phyloP scores from a whole-genome alignment of 257 asterid genomes.

The Phtheirospermum japonicum region DNA sequence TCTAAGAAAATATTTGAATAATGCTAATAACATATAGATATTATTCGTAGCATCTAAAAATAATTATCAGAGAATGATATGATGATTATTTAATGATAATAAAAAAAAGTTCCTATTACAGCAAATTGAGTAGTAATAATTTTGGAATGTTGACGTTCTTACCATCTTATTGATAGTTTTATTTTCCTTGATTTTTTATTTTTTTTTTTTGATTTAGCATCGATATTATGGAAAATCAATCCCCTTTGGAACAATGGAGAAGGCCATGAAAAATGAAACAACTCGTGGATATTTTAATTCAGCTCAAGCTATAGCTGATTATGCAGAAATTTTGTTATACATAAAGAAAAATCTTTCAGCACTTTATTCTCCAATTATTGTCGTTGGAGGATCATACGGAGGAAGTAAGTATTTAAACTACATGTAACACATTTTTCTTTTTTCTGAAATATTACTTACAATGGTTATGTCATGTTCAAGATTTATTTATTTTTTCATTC shows the following conservation, averaged over 20 bases:
- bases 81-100: too few relatives aligned
- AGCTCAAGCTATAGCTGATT: slow-evolving; percentile 84
- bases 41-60: too few relatives aligned
- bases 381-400: slow-evolving; percentile 76
- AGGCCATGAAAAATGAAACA: slow-evolving; percentile 40
- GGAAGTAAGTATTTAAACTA: slow-evolving; percentile 50
- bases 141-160: too few relatives aligned
- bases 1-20: too few relatives aligned
- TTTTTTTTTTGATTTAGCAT: slow-evolving; percentile 42
- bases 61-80: too few relatives aligned
- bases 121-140: too few relatives aligned
- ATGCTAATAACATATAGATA: too few relatives aligned
- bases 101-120: too few relatives aligned
- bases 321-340: slow-evolving; percentile 57
- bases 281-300: slow-evolving; percentile 70
- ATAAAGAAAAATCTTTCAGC: slow-evolving; percentile 47
- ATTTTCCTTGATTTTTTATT: not conserved
- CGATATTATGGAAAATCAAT: slow-evolving; percentile 63
- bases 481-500: not conserved
- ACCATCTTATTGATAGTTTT: not conserved
- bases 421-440: not conserved
- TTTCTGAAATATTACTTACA: too few relatives aligned
- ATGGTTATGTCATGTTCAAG: too few relatives aligned
- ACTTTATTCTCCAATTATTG: slow-evolving; percentile 57
- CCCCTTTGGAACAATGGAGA: slow-evolving; percentile 52